Evolutionary conservation across 768 basidiomycete genomes (phyloP), one percentile per base, ranked within the genome.

Genomic region (Rhodotorula paludigena): DNA sequence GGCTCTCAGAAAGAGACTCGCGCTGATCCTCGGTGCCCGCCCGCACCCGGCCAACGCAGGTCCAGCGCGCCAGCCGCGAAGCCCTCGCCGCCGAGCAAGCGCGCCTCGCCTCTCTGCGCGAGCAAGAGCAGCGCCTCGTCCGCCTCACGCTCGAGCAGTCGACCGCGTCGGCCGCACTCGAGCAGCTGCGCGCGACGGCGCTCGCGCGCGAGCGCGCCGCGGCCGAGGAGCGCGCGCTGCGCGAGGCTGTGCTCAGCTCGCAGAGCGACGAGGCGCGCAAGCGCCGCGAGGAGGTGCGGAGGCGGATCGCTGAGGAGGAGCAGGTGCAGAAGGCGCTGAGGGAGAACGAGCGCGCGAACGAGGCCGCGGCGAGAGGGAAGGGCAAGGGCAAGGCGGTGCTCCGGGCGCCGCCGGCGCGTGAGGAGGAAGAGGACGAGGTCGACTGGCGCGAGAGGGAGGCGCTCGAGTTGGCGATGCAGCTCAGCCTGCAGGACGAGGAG

Each of bases 401-500:
- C 11, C 54, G 41, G 12, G n/a, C 10, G 6, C 39, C 25, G 30
- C 18, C 18, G 20, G 38, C 39, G 14, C 20, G n/a, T 1, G 51
- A 18, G 1, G 44, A 18, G 9, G 61, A 12, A 1, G 61, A 55
- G 25, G 36, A n/a, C 23, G 59, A 52, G 47, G 16, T 49, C 30
- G 28, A 23, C 3, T 32, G 45, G 14, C 2, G 30, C 38, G 65
- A 66, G 18, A 33, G 45, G 32, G 65, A 66, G 49, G 60, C 66
- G 47, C 32, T 67, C 28, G 66, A 67, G 60, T 21, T 42, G 12
- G 66, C 60, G 16, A 62, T 49, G 41, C 47, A 36, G 41, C 56
- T 62, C 28, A 63, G 61, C 23, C 14, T 68, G 28, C 32, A 55
- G 30, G 53, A 64, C 18, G 38, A 59, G 41, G 57, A 42, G 16